Conservation (phyloP, 305 asterid genomes). For the Fraxinus dipetala region DNA sequence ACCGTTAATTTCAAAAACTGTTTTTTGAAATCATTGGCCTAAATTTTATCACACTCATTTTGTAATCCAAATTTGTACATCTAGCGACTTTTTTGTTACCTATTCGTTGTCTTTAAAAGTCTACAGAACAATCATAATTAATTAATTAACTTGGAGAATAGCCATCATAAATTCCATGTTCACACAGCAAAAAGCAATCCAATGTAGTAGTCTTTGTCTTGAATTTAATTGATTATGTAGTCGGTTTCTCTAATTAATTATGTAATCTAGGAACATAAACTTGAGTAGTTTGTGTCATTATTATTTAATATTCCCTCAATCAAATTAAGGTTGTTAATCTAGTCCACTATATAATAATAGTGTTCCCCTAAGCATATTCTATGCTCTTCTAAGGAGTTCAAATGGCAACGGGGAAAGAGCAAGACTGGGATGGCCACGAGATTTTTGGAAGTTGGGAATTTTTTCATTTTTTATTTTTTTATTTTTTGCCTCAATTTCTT, state of each 20-base stretch:
- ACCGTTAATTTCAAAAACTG: too few relatives aligned
- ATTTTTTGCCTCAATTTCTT: not conserved
- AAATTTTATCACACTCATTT: too few relatives aligned
- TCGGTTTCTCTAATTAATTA: not conserved
- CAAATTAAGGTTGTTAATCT: not conserved
- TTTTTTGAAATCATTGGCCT: too few relatives aligned
- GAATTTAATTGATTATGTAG: not conserved
- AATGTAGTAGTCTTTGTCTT: not conserved
- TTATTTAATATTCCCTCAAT: not conserved
- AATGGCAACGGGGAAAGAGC: not conserved
- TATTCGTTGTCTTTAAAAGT: not conserved
- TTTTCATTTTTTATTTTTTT: too few relatives aligned
- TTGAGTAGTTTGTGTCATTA: not conserved
- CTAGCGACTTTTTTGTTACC: too few relatives aligned
- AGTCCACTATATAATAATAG: constrained; percentile 28
- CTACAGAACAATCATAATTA: not conserved
- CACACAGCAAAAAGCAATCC: not conserved
- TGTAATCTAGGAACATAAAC: not conserved
- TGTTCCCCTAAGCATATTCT: constrained; percentile 34
- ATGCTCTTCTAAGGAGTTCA: constrained; percentile 4
- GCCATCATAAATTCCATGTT: not conserved
- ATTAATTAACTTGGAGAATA: not conserved
- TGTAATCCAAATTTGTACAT: too few relatives aligned
- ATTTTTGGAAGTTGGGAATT: too few relatives aligned
- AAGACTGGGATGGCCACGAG: not conserved